phyloP scores from a whole-genome alignment of 805 yeast species.

The Starmerella bombicola region DNA sequence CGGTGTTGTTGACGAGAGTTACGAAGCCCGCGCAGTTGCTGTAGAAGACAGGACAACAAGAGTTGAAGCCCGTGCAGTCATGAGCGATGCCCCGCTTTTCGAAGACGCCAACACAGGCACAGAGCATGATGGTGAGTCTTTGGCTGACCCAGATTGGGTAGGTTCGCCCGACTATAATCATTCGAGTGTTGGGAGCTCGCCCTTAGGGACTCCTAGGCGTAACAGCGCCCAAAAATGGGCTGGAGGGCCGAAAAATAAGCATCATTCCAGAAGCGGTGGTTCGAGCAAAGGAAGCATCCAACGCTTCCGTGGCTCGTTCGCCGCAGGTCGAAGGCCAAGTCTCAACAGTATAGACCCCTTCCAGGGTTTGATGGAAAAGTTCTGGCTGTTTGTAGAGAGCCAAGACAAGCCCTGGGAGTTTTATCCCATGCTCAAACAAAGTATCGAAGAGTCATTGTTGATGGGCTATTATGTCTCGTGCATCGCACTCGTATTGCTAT shows the following conservation, averaged over 20 bases:
- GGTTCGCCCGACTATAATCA: not conserved
- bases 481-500: constrained; percentile 17
- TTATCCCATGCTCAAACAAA: constrained; percentile 14
- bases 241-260: too few species aligned
- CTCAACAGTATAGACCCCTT: constrained; percentile 5
- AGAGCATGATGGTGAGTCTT: constrained; percentile 1
- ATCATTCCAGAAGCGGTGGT: too few species aligned
- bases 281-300: too few species aligned
- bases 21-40: constrained; percentile 3
- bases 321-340: too few species aligned
- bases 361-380: constrained; percentile 8
- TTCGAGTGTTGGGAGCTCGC: not conserved
- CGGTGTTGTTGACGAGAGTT: constrained; percentile 4
- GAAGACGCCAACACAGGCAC: constrained; percentile 9
- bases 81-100: constrained; percentile 5
- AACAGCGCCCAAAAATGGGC: too few species aligned
- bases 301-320: too few species aligned
- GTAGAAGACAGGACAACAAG: constrained; percentile 1
- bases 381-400: constrained; percentile 1
- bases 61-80: not conserved
- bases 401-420: constrained; percentile 19
- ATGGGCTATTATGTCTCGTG: constrained; percentile 16
- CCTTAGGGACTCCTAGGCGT: not conserved
- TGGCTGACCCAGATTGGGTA: not conserved
- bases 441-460: constrained; percentile 6